These are phyloP conservation scores for Fusarium virguliforme DNA, from an alignment of 2,329 filamentous ascomycete species.

Conservation along the genomic window DNA sequence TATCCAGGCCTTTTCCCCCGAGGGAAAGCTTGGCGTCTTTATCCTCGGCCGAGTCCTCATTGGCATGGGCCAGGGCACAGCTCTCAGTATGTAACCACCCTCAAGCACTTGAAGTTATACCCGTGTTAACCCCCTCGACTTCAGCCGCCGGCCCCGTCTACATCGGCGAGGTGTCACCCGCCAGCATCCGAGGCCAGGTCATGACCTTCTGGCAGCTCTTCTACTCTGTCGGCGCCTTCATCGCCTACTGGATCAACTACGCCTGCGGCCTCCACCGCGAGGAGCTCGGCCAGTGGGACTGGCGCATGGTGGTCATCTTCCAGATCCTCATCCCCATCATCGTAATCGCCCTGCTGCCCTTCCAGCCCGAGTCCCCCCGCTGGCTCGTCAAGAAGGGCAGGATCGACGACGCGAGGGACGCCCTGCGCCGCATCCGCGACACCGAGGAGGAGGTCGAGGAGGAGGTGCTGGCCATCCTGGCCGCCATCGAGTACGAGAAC, in stretches of 20 bases:
- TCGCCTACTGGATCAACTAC: conserved; percentile 71
- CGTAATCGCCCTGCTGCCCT: conserved; percentile 74
- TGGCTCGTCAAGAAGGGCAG: conserved; percentile 77
- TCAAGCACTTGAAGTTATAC: not conserved
- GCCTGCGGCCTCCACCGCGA: conserved; percentile 70
- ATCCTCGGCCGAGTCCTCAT: conserved; percentile 79
- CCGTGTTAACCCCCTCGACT: conserved; percentile 6
- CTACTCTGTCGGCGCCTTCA: conserved; percentile 74
- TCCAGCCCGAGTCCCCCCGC: conserved; percentile 78
- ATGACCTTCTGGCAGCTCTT: conserved; percentile 80
- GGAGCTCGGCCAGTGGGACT: conserved; percentile 79
- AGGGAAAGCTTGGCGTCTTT: conserved; percentile 74
- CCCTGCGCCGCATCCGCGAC: conserved; percentile 74
- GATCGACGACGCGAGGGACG: conserved; percentile 71
- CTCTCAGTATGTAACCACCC: conserved; percentile 61
- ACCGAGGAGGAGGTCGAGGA: conserved; percentile 77
- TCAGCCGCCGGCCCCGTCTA: conserved; percentile 78
- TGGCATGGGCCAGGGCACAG: conserved; percentile 79
- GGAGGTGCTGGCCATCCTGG: conserved; percentile 75
- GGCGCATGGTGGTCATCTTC: conserved; percentile 81
- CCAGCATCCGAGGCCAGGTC: conserved; percentile 75
- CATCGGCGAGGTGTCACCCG: conserved; percentile 77
- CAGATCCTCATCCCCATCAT: conserved; percentile 77
- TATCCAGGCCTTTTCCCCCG: conserved; percentile 77
- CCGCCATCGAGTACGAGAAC: conserved; percentile 80